phyloP scores from a whole-genome alignment of 2,329 filamentous ascomycete genomes.

The Calonectria pauciramosa region DNA sequence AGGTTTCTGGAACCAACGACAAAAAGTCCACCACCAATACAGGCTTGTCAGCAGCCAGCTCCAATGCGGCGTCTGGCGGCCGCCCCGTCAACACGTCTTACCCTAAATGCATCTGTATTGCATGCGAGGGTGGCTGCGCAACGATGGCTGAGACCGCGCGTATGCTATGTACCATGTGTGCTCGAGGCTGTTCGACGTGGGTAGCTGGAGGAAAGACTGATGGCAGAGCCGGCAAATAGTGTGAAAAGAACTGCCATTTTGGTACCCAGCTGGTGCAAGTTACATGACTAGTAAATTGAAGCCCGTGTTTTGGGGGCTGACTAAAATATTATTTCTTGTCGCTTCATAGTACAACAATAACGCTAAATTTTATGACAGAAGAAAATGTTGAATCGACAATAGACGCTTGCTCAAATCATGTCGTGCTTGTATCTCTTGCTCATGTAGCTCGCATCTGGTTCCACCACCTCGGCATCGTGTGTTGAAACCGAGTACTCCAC shows the following conservation, averaged over 20 bases:
- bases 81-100: background rate
- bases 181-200: background rate
- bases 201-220: background rate
- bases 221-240: no score
- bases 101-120: background rate
- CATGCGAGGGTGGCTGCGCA: background rate
- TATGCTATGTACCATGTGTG: background rate
- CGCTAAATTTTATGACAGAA: background rate
- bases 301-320: background rate
- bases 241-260: no score
- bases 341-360: background rate
- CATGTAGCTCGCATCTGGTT: background rate
- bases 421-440: background rate
- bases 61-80: background rate
- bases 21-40: background rate
- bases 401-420: background rate
- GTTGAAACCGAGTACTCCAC: constrained; percentile 3
- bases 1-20: background rate
- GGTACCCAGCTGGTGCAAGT: background rate
- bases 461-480: background rate
- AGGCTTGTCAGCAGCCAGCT: background rate
- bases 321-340: background rate
- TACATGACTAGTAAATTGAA: background rate
- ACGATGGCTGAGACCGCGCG: background rate
- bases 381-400: background rate